Base-by-base conservation (phyloP, 2,329 filamentous ascomycete species). In the Ploettnerulaceae sp. region DNA sequence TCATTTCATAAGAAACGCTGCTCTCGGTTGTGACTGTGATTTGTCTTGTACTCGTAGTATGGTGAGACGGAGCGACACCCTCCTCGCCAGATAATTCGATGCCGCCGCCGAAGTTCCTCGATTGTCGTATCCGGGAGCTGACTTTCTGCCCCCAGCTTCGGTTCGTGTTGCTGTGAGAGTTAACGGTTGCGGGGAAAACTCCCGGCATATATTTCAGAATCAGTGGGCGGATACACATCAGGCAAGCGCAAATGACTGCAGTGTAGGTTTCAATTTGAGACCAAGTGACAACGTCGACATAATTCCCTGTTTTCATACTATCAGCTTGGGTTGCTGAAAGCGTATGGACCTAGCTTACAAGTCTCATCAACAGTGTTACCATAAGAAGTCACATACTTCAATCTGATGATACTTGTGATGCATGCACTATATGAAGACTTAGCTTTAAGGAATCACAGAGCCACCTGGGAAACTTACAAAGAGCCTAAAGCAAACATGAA, bases 401-500 rank as follows among this genome's bases (percentile, higher is more conserved):
- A 79, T 26, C 81, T 72, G 29, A 85, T 70, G 8, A 84, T 76
- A 60, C 83, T 57, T 5, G 53, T 57, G 14, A 59, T 28, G 25
- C 79, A 37, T 81, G 76, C 2, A 77, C 73, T 49, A 26, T 11
- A 24, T 26, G 21, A 36, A 7, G 32, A 42, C 55, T 44, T 51
- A 52, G n/a, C 26, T 22, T 15, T 18, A 2, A 12, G 11, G 8
- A 5, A 26, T n/a, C 8, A 7, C 1, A 33, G 25, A n/a, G n/a
- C n/a, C n/a, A n/a, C n/a, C n/a, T n/a, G 14, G 11, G 21, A 17
- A 2, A 77, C 75, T 22, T 79, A 81, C 58, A 86, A 84, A 31
- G 79, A 72, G 52, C 81, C 82, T 45, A 83, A 77, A 52, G 77
- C 76, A 61, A 86, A 86, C 1, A 82, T 83, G 36, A 84, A 66